Evolutionary conservation across 257 asterid genomes (phyloP), one percentile per base, ranked within the genome.

Genomic region (Fraxinus cuspidata): DNA sequence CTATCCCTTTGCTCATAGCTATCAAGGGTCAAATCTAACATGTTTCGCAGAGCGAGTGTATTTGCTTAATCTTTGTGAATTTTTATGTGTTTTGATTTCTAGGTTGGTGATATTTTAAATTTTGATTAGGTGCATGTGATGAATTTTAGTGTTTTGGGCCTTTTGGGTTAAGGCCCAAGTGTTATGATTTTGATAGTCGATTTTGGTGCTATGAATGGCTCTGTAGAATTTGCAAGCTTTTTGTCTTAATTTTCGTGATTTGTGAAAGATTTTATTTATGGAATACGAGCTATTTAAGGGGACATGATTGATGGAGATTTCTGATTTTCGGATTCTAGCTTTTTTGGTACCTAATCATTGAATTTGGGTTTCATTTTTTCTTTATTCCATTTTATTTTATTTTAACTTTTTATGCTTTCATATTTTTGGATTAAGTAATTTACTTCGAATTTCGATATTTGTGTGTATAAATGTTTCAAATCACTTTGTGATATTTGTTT

Each of bases 1-100:
- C n/a, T n/a, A n/a, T n/a, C n/a, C 98, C 97, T 81, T 72, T 90
- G 92, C 93, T 92, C 72, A 94, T 94, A 97, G 98, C 99, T 11
- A 93, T 95, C 83, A 95, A 95, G 86, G 86, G 92, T 72, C 99
- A 95, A 97, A 95, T 95, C 99, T 95, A 95, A 76, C 98, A 95
- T 87, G 96, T 95, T 35, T 87, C 98, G 0, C 97, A 91, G 76
- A 91, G 99, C 97, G 87, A 96, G 99, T 93, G 72, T 31, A 21
- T 65, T 18, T 66, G 29, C 16, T 53, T 56, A 31, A 8, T 53
- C 23, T 77, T 32, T 32, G 27, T 29, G 15, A 18, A 19, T 28
- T 73, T 73, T 56, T 60, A 3, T 25, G 2, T 25, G 32, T 2
- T 47, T 18, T 60, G 75, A 28, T 32, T 13, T 67, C 21, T 38